Percentiles rank a stretch among this genome's conserved stretches.
These are phyloP conservation scores for Penicillium sclerotigenum DNA, from an alignment of 2,329 filamentous ascomycete genomes.

Conservation along the genomic window DNA sequence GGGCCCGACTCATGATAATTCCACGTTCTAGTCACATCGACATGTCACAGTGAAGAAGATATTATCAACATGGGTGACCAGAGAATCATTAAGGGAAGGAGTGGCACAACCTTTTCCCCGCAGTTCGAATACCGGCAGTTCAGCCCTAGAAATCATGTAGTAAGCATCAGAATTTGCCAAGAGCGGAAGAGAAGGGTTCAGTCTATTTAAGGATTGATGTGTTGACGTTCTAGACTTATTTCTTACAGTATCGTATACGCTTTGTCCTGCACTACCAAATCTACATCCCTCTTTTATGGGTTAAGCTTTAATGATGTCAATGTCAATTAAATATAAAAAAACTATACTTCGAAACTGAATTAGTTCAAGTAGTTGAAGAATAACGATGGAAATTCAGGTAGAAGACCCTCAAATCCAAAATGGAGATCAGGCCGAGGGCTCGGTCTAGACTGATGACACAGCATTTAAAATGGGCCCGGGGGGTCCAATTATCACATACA, in stretches of 20 bases:
- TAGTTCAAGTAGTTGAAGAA: too few species aligned
- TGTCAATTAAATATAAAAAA: too few species aligned
- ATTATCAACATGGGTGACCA: background rate
- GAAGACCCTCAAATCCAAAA: background rate
- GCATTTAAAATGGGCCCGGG: too few species aligned
- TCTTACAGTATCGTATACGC: background rate
- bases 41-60: conserved; percentile 3
- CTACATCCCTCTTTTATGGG: background rate
- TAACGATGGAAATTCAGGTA: too few species aligned
- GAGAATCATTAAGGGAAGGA: background rate
- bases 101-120: background rate
- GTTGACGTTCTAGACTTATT: background rate
- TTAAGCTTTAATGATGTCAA: background rate
- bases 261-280: background rate
- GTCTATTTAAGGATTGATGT: background rate
- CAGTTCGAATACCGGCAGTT: background rate
- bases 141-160: too few species aligned
- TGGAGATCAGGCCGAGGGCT: background rate
- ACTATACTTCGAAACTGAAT: too few species aligned
- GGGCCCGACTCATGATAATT: conserved; percentile 13
- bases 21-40: background rate
- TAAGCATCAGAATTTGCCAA: background rate
- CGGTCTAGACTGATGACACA: background rate
- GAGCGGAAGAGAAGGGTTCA: background rate
- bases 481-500: too few species aligned